phyloP scores from a whole-genome alignment of 169 alveolate genomes.

The Plasmodium gaboni region DNA sequence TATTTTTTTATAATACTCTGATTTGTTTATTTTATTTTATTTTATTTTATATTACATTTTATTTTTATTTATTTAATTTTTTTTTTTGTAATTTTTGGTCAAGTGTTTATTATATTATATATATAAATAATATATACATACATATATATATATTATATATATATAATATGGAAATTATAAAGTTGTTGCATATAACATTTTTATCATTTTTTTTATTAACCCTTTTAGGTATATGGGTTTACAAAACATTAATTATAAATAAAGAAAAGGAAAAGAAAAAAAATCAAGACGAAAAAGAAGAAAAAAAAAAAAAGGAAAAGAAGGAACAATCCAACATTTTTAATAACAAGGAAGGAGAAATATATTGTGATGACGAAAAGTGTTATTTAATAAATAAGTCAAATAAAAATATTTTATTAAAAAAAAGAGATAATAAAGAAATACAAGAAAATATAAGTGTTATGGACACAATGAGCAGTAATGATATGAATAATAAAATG shows the following conservation, averaged over 20 bases:
- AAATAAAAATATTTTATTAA: conserved; percentile 11
- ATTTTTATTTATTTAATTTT: neutral
- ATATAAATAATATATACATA: neutral
- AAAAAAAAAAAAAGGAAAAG: neutral
- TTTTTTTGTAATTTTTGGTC: conserved; percentile 4
- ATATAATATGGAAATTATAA: conserved; percentile 16
- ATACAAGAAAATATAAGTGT: neutral
- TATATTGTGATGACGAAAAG: conserved; percentile 11
- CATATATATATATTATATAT: neutral
- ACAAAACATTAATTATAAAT: conserved; percentile 12
- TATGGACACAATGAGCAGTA: neutral
- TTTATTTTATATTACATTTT: too few species aligned
- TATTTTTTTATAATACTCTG: too few species aligned
- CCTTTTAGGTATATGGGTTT: conserved; percentile 41
- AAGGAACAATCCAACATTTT: neutral
- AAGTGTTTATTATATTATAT: neutral
- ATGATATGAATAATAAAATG: neutral
- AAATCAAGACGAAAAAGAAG: neutral
- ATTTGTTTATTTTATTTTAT: too few species aligned
- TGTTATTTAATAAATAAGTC: conserved; percentile 19
- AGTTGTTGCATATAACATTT: conserved; percentile 16
- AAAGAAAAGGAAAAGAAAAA: conserved; percentile 23
- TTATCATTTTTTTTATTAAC: conserved; percentile 18
- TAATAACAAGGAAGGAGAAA: conserved; percentile 12
- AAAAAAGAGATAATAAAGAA: neutral